These are phyloP conservation scores for Glycine latifolia DNA, from an alignment of 306 rosid species.

Conservation along the genomic window DNA sequence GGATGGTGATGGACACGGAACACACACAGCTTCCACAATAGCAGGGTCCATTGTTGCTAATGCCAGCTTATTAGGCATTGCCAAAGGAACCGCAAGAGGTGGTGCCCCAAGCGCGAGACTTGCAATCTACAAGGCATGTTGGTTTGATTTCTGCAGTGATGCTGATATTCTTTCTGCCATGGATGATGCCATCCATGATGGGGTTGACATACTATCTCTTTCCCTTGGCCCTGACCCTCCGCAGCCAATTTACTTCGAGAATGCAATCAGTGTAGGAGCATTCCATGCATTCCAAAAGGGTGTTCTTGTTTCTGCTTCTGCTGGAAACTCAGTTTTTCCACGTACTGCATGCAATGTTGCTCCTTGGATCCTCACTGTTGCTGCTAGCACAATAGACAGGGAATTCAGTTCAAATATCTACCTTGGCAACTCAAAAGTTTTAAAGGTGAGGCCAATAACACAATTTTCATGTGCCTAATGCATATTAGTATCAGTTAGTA, in stretches of 20 bases:
- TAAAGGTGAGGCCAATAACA: conserved; percentile 58
- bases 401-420: conserved; percentile 65
- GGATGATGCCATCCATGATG: conserved; percentile 78
- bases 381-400: conserved; percentile 71
- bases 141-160: conserved; percentile 64
- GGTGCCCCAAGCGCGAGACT: conserved; percentile 73
- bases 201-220: conserved; percentile 73
- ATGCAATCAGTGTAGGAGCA: conserved; percentile 62
- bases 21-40: conserved; percentile 78
- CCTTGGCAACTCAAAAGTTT: conserved; percentile 67
- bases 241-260: conserved; percentile 58
- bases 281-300: conserved; percentile 77
- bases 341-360: conserved; percentile 75
- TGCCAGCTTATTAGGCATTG: conserved; percentile 67
- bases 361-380: conserved; percentile 85
- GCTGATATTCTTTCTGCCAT: conserved; percentile 71
- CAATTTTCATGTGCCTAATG: neutral
- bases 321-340: conserved; percentile 72
- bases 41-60: conserved; percentile 65
- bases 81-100: conserved; percentile 73
- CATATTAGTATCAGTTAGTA: neutral
- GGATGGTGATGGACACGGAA: conserved; percentile 74
- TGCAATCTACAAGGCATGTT: conserved; percentile 78
- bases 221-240: conserved; percentile 76
- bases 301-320: conserved; percentile 76